Evolutionary conservation across 2,329 filamentous ascomycete genomes (phyloP).

Genomic region (Ophiostoma sp.): DNA sequence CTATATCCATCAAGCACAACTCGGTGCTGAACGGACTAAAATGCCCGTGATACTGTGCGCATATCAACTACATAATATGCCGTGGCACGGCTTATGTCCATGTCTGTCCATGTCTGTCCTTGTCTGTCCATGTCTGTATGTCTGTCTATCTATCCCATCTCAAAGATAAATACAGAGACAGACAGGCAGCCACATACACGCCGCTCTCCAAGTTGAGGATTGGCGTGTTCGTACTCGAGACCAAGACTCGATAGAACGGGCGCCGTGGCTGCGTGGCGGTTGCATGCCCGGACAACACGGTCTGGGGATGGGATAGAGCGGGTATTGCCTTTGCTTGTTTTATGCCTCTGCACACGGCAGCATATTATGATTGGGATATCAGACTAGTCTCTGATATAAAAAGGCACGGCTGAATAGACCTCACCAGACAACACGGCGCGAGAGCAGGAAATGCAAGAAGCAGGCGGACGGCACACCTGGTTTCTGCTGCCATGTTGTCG

Average conservation of each 20-base stretch:
- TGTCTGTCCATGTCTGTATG: not conserved
- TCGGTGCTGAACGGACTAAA: not conserved
- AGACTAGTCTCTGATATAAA: not conserved
- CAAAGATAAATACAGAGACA: not conserved
- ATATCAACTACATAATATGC: not conserved
- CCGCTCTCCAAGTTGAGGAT: not conserved
- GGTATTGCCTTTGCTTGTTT: not conserved
- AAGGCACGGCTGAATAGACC: not conserved
- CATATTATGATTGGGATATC: not conserved
- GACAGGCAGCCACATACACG: not conserved
- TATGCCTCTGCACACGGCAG: not conserved
- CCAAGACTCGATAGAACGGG: not conserved
- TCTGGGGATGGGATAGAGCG: not conserved
- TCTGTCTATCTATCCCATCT: too few relatives aligned
- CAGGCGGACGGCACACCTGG: not conserved
- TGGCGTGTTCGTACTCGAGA: not conserved
- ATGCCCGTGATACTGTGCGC: not conserved
- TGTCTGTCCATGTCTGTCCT: not conserved
- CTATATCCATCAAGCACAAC: too few relatives aligned
- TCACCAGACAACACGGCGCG: not conserved
- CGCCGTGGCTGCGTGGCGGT: not conserved
- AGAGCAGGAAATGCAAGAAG: not conserved
- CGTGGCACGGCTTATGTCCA: not conserved
- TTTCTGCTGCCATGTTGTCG: not conserved
- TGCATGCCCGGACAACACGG: not conserved